phyloP scores from a whole-genome alignment of 441 rosid species.

The Corymbia citriodora region DNA sequence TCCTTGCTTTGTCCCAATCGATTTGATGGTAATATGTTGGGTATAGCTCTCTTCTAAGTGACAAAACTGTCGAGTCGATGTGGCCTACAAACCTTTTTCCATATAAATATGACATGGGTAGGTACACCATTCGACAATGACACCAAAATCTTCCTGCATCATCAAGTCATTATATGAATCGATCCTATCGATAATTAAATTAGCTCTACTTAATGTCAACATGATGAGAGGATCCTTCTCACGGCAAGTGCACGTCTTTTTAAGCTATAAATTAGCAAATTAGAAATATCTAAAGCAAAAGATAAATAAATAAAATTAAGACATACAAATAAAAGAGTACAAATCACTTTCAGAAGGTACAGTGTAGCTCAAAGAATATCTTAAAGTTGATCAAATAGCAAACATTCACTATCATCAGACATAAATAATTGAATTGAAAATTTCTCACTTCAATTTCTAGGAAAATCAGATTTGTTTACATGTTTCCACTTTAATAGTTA shows the following conservation, averaged over 20 bases:
- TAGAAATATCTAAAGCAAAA: neutral
- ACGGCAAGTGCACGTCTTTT: neutral
- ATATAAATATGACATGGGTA: constrained; percentile 66
- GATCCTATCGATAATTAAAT: neutral
- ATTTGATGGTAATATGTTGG: constrained; percentile 42
- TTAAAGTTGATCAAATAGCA: neutral
- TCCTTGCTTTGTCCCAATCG: constrained; percentile 54
- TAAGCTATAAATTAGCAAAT: neutral
- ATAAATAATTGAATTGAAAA: neutral
- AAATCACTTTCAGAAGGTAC: neutral
- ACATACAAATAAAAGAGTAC: neutral
- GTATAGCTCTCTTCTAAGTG: constrained; percentile 59
- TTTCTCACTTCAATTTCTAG: neutral
- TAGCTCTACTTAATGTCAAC: neutral
- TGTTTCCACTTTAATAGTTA: neutral
- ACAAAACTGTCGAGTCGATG: constrained; percentile 32
- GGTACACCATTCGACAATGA: constrained; percentile 64
- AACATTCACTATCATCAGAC: neutral
- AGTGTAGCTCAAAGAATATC: neutral
- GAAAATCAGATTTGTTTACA: neutral
- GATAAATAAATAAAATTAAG: neutral
- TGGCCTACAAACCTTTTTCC: constrained; percentile 57
- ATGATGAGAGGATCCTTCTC: neutral
- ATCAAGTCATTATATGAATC: neutral
- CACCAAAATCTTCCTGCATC: constrained; percentile 68